Evolutionary conservation across 2,329 filamentous ascomycete genomes (phyloP).

Genomic region (Fusarium napiforme): DNA sequence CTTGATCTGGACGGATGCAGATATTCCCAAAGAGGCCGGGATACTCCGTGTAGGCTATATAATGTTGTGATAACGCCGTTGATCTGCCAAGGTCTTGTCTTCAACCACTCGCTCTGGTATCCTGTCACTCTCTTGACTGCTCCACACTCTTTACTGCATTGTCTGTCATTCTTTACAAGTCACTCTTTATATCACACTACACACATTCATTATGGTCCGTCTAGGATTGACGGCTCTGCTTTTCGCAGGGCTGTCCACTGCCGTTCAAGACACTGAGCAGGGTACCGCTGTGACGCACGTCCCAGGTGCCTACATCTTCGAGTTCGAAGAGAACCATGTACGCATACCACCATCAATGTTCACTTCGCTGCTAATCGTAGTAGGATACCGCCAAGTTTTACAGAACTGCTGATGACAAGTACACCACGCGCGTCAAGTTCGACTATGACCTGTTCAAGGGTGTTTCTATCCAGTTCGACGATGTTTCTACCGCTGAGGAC

Average conservation of each 20-base stretch:
- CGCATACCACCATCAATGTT: too few species aligned
- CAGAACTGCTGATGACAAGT: conserved; percentile 8
- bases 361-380: not conserved
- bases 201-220: conserved; percentile 16
- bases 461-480: conserved; percentile 62
- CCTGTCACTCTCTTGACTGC: not conserved
- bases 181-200: conserved; percentile 9
- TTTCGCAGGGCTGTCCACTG: conserved; percentile 28
- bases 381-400: conserved; percentile 52
- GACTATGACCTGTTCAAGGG: conserved; percentile 65
- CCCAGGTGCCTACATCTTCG: conserved; percentile 63
- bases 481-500: conserved; percentile 56
- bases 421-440: conserved; percentile 55
- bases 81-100: conserved; percentile 6
- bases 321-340: conserved; percentile 62
- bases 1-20: not conserved
- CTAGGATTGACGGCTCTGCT: conserved; percentile 26
- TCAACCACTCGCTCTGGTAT: conserved; percentile 1
- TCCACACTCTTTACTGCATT: not conserved
- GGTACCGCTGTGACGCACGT: conserved; percentile 19
- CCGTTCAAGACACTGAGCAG: conserved; percentile 11
- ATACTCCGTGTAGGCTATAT: not conserved
- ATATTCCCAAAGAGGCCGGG: not conserved
- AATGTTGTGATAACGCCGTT: not conserved
- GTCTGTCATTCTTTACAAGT: conserved; percentile 1